Conservation (phyloP, 2,329 filamentous ascomycete genomes). For the Talaromyces atroroseus region DNA sequence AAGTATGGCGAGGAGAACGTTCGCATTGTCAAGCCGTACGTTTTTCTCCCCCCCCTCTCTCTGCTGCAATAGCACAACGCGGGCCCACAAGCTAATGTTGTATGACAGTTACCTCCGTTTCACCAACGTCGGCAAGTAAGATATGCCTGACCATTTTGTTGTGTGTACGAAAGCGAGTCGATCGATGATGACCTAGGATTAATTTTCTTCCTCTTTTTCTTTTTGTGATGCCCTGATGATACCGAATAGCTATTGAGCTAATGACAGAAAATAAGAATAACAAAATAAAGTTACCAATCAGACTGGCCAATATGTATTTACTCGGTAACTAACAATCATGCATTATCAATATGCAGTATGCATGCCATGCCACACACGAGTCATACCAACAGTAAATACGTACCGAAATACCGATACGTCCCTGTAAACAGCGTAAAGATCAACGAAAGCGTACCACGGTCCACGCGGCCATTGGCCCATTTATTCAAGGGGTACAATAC, state of each 20-base stretch:
- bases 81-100: background rate
- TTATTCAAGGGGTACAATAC: no score
- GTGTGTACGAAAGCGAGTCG: background rate
- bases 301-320: no score
- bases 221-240: constrained; percentile 14
- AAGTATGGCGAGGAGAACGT: constrained; percentile 67
- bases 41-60: background rate
- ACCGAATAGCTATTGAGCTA: constrained; percentile 6
- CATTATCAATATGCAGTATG: no score
- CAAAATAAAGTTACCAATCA: no score
- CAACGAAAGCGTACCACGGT: no score
- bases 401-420: background rate
- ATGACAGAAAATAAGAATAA: no score
- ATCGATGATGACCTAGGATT: background rate
- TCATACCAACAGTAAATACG: no score
- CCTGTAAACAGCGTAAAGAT: no score
- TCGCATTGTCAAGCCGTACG: constrained; percentile 54
- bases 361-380: no score
- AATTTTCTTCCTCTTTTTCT: background rate
- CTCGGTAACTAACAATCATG: no score
- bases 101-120: constrained; percentile 31
- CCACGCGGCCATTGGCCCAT: no score
- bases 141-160: background rate
- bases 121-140: constrained; percentile 30
- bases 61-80: no score